Conservation (phyloP, 192 early-diverging fungal genomes). For the Entomortierella chlamydospora region DNA sequence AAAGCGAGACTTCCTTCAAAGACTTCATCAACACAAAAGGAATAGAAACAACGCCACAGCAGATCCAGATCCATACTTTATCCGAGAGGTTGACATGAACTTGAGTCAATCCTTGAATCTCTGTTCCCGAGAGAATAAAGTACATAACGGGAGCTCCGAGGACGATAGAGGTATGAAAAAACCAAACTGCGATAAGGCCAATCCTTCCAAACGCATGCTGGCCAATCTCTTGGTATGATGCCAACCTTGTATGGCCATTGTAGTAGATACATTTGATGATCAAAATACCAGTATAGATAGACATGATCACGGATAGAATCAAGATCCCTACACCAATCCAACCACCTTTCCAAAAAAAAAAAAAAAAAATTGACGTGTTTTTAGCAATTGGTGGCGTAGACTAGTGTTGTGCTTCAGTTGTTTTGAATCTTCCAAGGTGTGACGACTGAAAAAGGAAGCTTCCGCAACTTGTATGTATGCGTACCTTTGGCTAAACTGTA, state of each 20-base stretch:
- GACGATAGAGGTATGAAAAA: constrained; percentile 65
- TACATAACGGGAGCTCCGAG: constrained; percentile 67
- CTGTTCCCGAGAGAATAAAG: constrained; percentile 73
- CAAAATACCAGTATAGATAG: constrained; percentile 77
- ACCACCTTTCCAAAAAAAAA: constrained; percentile 60
- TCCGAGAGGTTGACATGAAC: constrained; percentile 54
- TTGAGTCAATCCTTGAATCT: constrained; percentile 64
- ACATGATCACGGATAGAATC: constrained; percentile 73
- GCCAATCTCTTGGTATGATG: constrained; percentile 74
- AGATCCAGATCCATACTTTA: constrained; percentile 69
- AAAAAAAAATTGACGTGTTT: not conserved
- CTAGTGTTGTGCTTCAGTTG: no score
- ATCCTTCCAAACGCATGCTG: constrained; percentile 64
- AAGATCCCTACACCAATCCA: constrained; percentile 82
- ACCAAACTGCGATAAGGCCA: constrained; percentile 61
- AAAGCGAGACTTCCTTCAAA: constrained; percentile 74
- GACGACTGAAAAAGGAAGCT: not conserved
- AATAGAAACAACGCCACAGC: constrained; percentile 62
- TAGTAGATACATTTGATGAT: constrained; percentile 72
- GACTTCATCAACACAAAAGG: constrained; percentile 74
- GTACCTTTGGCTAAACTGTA: constrained; percentile 63
- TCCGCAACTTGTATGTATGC: not conserved
- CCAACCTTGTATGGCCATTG: constrained; percentile 62
- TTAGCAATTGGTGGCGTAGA: not conserved
- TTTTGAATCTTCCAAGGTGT: no score